phyloP scores from a whole-genome alignment of 2,329 filamentous ascomycete genomes.

The Atkinsonella texensis region DNA sequence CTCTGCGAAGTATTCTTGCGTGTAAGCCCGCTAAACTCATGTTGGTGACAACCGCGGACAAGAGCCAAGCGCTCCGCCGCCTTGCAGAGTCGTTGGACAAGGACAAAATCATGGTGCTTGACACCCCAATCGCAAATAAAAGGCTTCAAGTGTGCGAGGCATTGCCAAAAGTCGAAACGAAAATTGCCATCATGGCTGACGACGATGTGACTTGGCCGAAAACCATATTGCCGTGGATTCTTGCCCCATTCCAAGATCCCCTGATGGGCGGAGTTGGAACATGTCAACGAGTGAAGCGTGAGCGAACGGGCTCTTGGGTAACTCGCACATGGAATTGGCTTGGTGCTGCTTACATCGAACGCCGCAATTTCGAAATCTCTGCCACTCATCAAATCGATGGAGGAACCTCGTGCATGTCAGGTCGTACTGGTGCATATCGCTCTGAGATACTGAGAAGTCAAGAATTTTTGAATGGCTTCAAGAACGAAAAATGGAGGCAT shows the following conservation, averaged over 20 bases:
- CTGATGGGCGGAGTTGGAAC: conserved; percentile 84
- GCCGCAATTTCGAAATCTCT: conserved; percentile 93
- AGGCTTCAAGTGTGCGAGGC: conserved; percentile 86
- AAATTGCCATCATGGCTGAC: conserved; percentile 85
- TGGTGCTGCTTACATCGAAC: conserved; percentile 81
- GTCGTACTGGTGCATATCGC: conserved; percentile 83
- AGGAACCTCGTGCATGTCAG: conserved; percentile 92
- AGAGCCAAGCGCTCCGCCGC: conserved; percentile 53
- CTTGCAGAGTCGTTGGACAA: conserved; percentile 50
- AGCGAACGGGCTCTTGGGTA: conserved; percentile 44
- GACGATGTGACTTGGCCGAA: conserved; percentile 90
- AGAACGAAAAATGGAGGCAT: conserved; percentile 78
- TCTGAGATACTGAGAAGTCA: conserved; percentile 77
- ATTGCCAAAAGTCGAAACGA: conserved; percentile 71
- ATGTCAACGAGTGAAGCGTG: conserved; percentile 72
- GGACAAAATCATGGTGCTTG: conserved; percentile 60
- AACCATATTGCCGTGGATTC: conserved; percentile 78
- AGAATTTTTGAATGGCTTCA: conserved; percentile 79
- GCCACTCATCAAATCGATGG: conserved; percentile 92
- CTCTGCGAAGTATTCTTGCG: conserved; percentile 63
- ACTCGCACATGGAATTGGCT: conserved; percentile 75
- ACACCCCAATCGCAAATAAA: conserved; percentile 83
- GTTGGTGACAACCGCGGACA: conserved; percentile 76
- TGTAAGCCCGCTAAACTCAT: conserved; percentile 63
- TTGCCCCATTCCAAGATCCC: conserved; percentile 80